These are phyloP conservation scores for Solanum commersonii DNA, from an alignment of 257 asterid genomes.

Conservation along the genomic window DNA sequence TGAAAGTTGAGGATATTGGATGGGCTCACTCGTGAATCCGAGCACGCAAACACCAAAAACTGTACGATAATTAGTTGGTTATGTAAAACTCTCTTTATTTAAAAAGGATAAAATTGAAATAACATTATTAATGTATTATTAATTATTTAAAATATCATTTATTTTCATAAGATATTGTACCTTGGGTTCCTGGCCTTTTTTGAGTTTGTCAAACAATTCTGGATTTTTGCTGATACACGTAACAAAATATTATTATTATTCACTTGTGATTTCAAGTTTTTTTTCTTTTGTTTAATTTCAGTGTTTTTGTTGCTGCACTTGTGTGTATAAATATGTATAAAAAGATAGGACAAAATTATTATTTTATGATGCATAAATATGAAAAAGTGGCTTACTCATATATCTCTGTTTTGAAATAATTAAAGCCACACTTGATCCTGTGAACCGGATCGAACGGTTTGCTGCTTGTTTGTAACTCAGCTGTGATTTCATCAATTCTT, in stretches of 20 bases:
- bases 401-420: conserved; percentile 69
- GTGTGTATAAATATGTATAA: neutral
- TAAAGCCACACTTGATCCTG: conserved; percentile 60
- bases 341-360: neutral
- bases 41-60: conserved; percentile 60
- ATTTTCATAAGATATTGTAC: conserved; percentile 12
- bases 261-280: neutral
- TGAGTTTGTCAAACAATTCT: conserved; percentile 47
- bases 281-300: neutral
- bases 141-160: too few species aligned
- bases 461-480: conserved; percentile 35
- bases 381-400: conserved; percentile 42
- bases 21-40: conserved; percentile 61
- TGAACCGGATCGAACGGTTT: conserved; percentile 34
- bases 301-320: neutral
- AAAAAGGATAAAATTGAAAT: too few species aligned
- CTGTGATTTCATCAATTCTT: conserved; percentile 52
- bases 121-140: too few species aligned
- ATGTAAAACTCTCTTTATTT: too few species aligned
- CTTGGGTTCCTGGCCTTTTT: conserved; percentile 87
- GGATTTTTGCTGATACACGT: conserved; percentile 47
- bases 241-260: neutral
- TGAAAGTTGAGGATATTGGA: conserved; percentile 40
- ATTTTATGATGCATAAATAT: neutral
- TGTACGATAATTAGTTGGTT: neutral